These are phyloP conservation scores for Sporothrix brasiliensis DNA, from an alignment of 2,329 filamentous ascomycete genomes.

Conservation along the genomic window DNA sequence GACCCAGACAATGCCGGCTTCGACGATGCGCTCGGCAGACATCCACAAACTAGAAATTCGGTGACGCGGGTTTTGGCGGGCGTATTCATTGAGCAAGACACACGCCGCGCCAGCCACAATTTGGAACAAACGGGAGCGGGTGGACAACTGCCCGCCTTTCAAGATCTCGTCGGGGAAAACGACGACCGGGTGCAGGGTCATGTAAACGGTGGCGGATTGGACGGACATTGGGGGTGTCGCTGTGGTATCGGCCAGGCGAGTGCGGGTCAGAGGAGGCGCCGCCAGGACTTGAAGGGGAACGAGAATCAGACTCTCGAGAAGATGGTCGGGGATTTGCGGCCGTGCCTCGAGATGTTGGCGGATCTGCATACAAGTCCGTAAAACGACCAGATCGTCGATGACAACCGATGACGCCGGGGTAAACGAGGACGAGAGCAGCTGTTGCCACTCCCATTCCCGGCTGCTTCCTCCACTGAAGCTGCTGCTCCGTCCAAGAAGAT, in stretches of 20 bases:
- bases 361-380: neutral
- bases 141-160: neutral
- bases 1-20: constrained; percentile 9
- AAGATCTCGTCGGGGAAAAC: neutral
- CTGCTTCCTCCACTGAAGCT: neutral
- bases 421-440: neutral
- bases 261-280: neutral
- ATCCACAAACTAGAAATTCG: constrained; percentile 4
- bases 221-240: neutral
- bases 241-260: neutral
- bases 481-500: neutral
- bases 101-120: neutral
- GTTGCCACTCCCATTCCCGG: neutral
- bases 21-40: constrained; percentile 4
- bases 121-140: neutral
- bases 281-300: neutral
- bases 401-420: constrained; percentile 5
- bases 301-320: neutral
- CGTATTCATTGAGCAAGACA: neutral
- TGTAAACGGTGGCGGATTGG: neutral
- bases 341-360: neutral
- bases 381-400: neutral
- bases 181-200: neutral
- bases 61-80: constrained; percentile 9
- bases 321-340: neutral